Conservation (phyloP, 2,329 filamentous ascomycete genomes). For the Colletotrichum graminicola region DNA sequence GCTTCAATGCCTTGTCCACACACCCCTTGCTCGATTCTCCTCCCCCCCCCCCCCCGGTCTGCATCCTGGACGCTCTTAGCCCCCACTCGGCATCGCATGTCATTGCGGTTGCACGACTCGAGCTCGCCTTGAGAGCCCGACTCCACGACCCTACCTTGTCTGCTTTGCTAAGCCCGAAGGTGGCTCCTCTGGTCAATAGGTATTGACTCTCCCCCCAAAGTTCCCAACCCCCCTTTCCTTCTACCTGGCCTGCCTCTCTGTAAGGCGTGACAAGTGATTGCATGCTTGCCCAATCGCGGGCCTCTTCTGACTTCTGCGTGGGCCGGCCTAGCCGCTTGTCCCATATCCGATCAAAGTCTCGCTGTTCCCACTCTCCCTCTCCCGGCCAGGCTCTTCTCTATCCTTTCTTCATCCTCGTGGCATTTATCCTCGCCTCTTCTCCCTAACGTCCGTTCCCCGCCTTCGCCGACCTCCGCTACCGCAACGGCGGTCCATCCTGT, state of each 20-base stretch:
- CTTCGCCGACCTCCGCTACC: constrained; percentile 36
- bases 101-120: constrained; percentile 23
- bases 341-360: constrained; percentile 41
- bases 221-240: constrained; percentile 2
- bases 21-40: background rate
- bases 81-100: constrained; percentile 27
- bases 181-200: background rate
- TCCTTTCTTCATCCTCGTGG: constrained; percentile 29
- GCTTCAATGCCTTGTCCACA: constrained; percentile 24
- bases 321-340: constrained; percentile 33
- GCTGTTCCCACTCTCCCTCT: constrained; percentile 37
- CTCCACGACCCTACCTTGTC: constrained; percentile 22
- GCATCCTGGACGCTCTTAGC: constrained; percentile 34
- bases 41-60: constrained; percentile 20
- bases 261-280: constrained; percentile 21
- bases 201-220: constrained; percentile 3
- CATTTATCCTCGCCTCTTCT: constrained; percentile 35
- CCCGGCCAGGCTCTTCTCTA: constrained; percentile 34
- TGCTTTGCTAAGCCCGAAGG: constrained; percentile 14
- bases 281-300: background rate
- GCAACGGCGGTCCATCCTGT: constrained; percentile 28
- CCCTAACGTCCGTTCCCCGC: constrained; percentile 26
- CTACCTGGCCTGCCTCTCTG: constrained; percentile 25
- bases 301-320: constrained; percentile 27
- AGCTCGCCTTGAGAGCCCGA: constrained; percentile 17